These are phyloP conservation scores for Piromyces sp. DNA, from an alignment of 192 early-diverging fungal genomes.

Conservation along the genomic window DNA sequence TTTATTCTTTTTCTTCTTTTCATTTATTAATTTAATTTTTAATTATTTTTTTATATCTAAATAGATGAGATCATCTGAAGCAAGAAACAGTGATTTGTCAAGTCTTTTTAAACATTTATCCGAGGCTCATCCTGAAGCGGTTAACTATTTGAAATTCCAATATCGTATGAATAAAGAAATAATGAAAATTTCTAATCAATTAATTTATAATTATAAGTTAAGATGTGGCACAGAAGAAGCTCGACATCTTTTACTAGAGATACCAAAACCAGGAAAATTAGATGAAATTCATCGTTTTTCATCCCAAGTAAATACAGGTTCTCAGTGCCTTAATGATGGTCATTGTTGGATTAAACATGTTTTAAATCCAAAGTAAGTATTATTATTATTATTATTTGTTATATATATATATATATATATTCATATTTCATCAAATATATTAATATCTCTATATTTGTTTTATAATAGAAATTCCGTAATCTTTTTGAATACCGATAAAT, in stretches of 20 bases:
- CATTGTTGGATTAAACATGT: conserved; percentile 47
- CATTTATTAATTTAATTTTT: too few relatives aligned
- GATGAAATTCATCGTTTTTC: neutral
- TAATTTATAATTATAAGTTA: conserved; percentile 67
- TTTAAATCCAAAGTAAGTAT: conserved; percentile 35
- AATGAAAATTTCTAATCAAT: conserved; percentile 61
- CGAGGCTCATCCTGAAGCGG: conserved; percentile 60
- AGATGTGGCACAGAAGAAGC: conserved; percentile 40
- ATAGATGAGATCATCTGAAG: conserved; percentile 37
- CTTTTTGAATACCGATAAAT: neutral
- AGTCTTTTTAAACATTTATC: conserved; percentile 67
- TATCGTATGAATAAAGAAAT: conserved; percentile 90
- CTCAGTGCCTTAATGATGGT: conserved; percentile 1
- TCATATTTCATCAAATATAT: too few relatives aligned
- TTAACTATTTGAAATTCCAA: conserved; percentile 58
- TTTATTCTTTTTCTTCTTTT: too few relatives aligned
- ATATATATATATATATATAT: too few relatives aligned
- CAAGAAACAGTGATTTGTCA: conserved; percentile 23
- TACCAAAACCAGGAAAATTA: neutral
- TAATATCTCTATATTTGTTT: too few relatives aligned
- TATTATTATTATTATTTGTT: too few relatives aligned
- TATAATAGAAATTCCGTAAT: neutral
- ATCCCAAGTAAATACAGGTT: neutral
- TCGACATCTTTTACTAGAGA: neutral
- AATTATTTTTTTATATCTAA: too few relatives aligned